Evolutionary conservation across 2,329 filamentous ascomycete species (phyloP), one percentile per base, ranked within the genome.

Genomic region (Onygena corvina): DNA sequence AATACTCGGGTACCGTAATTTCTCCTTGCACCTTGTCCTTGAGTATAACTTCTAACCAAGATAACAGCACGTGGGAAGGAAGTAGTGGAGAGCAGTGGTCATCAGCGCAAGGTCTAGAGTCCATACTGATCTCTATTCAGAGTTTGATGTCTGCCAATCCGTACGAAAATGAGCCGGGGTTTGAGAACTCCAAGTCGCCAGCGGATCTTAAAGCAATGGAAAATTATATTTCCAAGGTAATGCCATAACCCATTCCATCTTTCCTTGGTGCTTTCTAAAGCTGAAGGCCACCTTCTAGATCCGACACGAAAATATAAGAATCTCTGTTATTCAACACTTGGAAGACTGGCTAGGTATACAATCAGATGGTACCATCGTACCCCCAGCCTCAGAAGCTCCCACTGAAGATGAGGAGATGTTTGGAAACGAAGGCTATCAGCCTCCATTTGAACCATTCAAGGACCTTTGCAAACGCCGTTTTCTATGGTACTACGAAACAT

Each of bases 141-240:
- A 95, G 89, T 64, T 73, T 98, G 38, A 89, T 98, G 83, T 94
- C 88, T 1, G 70, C 79, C 23, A 94, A 95, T 58, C 92, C 90
- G 0, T 96, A 94, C 66, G 86, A 92, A 62, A 95, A 96, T 59
- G 92, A 98, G 64, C 92, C 92, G 1, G 92, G 92, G 4, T 95
- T 86, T 58, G 90, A 96, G 63, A 76, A 84, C 52, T 77, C 81
- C 9, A 83, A 82, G 40, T 74, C 77, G 6, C 68, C 74, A 0
- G 68, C 74, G 3, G 87, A 94, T 63, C 83, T 85, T 66, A 79
- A 81, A 64, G 75, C 81, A 51, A 85, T 89, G 64, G 75, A 77
- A 53, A 73, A 79, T 7, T 95, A 95, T 60, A 75, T 84, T 9
- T 78, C 81, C 46, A 95, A 94, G 77, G 85, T 86, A 64, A 52